These are phyloP conservation scores for Talaromyces islandicus DNA, from an alignment of 2,329 filamentous ascomycete genomes.

Conservation along the genomic window DNA sequence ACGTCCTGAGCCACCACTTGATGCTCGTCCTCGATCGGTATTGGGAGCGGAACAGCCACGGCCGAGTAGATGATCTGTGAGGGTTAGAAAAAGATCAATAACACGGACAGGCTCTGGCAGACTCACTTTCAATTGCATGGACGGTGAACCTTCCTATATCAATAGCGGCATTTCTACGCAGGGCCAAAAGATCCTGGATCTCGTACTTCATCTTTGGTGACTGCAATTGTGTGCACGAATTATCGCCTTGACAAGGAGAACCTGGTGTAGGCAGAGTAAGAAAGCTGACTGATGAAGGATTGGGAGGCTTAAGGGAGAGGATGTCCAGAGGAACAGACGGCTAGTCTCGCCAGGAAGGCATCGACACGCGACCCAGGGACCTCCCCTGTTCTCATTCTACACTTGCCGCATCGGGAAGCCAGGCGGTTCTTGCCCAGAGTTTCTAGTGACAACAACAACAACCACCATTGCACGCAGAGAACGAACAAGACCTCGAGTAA, in stretches of 20 bases:
- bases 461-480: neutral
- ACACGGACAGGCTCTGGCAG: neutral
- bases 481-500: neutral
- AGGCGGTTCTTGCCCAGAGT: neutral
- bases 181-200: slow-evolving; percentile 30
- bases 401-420: slow-evolving; percentile 1
- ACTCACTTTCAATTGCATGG: slow-evolving; percentile 27
- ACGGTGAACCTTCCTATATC: slow-evolving; percentile 21
- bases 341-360: neutral
- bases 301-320: neutral
- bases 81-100: neutral
- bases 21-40: slow-evolving; percentile 20
- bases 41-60: slow-evolving; percentile 16
- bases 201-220: slow-evolving; percentile 28
- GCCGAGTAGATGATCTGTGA: slow-evolving; percentile 19
- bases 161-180: slow-evolving; percentile 23
- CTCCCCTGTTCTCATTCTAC: neutral
- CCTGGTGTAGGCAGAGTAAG: neutral
- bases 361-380: neutral
- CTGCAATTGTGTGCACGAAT: neutral
- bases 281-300: neutral
- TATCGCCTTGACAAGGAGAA: neutral
- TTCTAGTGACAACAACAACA: neutral
- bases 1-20: neutral
- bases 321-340: neutral